Percentiles rank a stretch among this genome's conserved stretches.
Evolutionary conservation across 2,329 filamentous ascomycete genomes (phyloP).

Genomic region (Beauveria varroae): DNA sequence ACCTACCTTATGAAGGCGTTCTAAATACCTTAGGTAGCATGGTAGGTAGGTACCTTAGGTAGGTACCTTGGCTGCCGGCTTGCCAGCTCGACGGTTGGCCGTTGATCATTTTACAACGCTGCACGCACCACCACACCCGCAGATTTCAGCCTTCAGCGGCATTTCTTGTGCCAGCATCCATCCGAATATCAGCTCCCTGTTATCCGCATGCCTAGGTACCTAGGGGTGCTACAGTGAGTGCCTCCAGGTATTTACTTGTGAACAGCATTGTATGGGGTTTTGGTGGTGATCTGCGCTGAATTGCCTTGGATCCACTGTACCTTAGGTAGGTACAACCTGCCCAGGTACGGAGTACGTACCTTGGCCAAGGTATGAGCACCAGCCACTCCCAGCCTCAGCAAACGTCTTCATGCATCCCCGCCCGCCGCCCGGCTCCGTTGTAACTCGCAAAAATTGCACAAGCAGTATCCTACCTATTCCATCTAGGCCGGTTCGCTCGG

Average conservation of each 20-base stretch:
- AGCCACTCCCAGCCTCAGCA: constrained; percentile 1
- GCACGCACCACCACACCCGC: not conserved
- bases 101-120: not conserved
- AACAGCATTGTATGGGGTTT: no score
- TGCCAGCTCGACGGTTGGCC: not conserved
- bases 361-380: not conserved
- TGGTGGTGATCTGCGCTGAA: no score
- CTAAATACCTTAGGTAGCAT: no score
- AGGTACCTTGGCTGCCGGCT: not conserved
- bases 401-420: not conserved
- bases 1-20: no score
- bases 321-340: no score
- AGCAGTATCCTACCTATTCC: not conserved
- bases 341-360: constrained; percentile 1
- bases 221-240: no score
- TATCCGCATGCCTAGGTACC: not conserved
- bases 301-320: no score
- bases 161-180: not conserved
- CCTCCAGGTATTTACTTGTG: no score
- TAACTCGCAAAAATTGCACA: not conserved
- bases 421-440: not conserved
- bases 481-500: not conserved
- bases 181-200: not conserved
- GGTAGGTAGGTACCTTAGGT: not conserved
- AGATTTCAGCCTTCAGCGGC: not conserved